Base-by-base conservation (phyloP, 1,284 basidiomycete species). In the Cryptococcus hybrid region DNA sequence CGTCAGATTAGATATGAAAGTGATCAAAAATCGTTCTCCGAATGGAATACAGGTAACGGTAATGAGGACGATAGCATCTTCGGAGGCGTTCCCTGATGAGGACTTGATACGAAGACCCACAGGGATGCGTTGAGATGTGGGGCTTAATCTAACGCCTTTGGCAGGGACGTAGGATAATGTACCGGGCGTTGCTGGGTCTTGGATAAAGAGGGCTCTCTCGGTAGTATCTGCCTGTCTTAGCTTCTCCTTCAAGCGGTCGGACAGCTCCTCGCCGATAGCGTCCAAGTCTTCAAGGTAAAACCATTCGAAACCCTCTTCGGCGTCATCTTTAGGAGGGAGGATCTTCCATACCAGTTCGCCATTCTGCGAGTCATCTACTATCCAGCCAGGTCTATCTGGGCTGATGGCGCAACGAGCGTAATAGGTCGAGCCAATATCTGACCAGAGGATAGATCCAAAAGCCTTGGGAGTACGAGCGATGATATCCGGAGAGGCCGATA, bases 351-450 rank as follows among this genome's bases (percentile, higher is more conserved):
- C 48, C 5, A 69, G 24, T 49, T 68, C 66, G 18, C 38, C 45
- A 34, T 54, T 45, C 38, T 61, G 39, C 8, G 54, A 36, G 13
- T 59, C 52, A 3, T 43, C 11, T 4, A 66, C 65, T 3, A 60
- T 49, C 67, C 66, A 70, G 24, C 68, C 68, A 7, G 60, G 60
- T 2, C 43, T 35, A 2, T 51, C 24, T 8, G 18, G 7, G 8
- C 65, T 64, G 11, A 67, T 46, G 13, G 56, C n/a, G 43, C 65
- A 66, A 30, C 57, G 58, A 7, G 60, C 47, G 51, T 75, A 75
- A 57, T 69, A 73, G 3, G 48, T 56, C 6, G 58, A 57, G 0
- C 73, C 73, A 30, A 75, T 65, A 35, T 66, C 73, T 5, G 65
- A 68, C 61, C 65, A 72, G 7, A 75, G 64, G 9, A 73, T 66